phyloP scores from a whole-genome alignment of 2,329 filamentous ascomycete genomes.

The Metarhizium rileyi region DNA sequence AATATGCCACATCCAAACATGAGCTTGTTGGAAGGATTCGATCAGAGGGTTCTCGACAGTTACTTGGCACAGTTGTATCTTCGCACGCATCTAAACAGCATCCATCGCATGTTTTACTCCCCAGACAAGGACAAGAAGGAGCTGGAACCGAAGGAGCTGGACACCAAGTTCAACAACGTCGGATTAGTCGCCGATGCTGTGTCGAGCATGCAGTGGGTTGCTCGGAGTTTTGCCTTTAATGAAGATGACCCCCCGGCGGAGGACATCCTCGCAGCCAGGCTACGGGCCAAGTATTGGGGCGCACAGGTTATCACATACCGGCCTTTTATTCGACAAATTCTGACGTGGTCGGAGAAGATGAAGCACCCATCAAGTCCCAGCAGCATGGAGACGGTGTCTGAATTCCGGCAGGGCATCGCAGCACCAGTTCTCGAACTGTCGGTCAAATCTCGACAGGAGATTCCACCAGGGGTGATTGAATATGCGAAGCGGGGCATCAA shows the following conservation, averaged over 20 bases:
- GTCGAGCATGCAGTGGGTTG: constrained; percentile 36
- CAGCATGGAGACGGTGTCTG: constrained; percentile 23
- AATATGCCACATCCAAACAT: constrained; percentile 59
- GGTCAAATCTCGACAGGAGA: constrained; percentile 26
- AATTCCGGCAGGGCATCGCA: constrained; percentile 27
- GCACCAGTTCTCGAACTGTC: constrained; percentile 28
- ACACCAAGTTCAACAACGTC: constrained; percentile 35
- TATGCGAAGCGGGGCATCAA: constrained; percentile 55
- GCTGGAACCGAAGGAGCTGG: constrained; percentile 14
- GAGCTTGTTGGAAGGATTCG: constrained; percentile 31
- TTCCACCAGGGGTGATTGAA: constrained; percentile 37
- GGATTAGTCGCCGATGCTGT: constrained; percentile 33
- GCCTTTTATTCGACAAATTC: constrained; percentile 54
- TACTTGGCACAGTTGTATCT: constrained; percentile 56
- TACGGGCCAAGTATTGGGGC: constrained; percentile 92
- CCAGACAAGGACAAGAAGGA: constrained; percentile 26
- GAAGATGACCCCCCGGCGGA: constrained; percentile 60
- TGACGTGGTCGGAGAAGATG: constrained; percentile 36
- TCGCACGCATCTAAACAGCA: constrained; percentile 53
- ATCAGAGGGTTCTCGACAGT: constrained; percentile 42
- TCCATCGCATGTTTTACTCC: constrained; percentile 48
- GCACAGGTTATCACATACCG: constrained; percentile 83
- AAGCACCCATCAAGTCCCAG: constrained; percentile 24
- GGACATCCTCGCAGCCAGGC: constrained; percentile 71
- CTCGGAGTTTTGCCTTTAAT: constrained; percentile 43